Evolutionary conservation across 2,329 filamentous ascomycete species (phyloP).

Genomic region (Pestalotiopsis sp.): DNA sequence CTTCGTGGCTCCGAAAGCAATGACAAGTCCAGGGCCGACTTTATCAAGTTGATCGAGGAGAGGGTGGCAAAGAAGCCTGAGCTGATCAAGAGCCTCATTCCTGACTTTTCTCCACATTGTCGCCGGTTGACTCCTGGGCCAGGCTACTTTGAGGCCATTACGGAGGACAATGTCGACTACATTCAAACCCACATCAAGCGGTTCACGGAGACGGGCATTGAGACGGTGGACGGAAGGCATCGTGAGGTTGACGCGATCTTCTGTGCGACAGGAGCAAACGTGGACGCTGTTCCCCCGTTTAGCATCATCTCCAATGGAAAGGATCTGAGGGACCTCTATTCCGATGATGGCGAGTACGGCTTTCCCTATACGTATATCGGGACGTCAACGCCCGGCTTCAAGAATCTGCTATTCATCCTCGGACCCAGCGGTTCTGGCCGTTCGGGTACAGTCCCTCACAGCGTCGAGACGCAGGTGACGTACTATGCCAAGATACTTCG

Average conservation of each 20-base stretch:
- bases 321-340: conserved; percentile 60
- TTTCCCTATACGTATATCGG: conserved; percentile 72
- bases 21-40: conserved; percentile 46
- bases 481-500: conserved; percentile 69
- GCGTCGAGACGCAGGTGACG: conserved; percentile 65
- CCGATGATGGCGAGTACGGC: conserved; percentile 54
- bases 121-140: conserved; percentile 67
- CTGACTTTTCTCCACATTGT: conserved; percentile 67
- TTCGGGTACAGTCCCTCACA: conserved; percentile 69
- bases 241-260: conserved; percentile 66
- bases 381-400: conserved; percentile 64
- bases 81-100: conserved; percentile 57
- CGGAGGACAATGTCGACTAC: conserved; percentile 63
- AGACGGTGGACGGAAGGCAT: conserved; percentile 58
- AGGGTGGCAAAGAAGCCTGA: conserved; percentile 57
- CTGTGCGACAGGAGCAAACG: conserved; percentile 70
- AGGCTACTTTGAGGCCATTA: conserved; percentile 68
- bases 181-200: conserved; percentile 58
- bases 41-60: conserved; percentile 54
- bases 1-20: conserved; percentile 57
- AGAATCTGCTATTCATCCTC: conserved; percentile 67
- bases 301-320: conserved; percentile 57
- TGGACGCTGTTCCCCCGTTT: conserved; percentile 61
- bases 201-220: conserved; percentile 62
- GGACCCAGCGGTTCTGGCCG: conserved; percentile 63